Evolutionary conservation across 768 basidiomycete genomes (phyloP).

Genomic region (Leccinum fibrillosum): DNA sequence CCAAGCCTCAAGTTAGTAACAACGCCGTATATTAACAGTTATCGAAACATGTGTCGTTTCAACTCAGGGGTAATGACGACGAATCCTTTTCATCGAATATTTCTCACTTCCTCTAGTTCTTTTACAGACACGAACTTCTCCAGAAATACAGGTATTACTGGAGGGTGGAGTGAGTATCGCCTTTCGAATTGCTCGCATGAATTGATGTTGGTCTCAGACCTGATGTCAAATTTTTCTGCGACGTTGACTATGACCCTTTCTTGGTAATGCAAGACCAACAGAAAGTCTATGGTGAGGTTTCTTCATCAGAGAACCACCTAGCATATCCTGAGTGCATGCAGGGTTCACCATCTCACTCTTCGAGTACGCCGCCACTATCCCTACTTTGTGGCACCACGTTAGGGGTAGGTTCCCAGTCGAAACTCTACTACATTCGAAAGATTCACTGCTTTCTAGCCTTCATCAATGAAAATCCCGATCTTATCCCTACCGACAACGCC

Average conservation of each 20-base stretch:
- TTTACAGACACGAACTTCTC: constrained; percentile 77
- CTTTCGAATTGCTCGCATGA: constrained; percentile 2
- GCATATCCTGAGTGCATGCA: constrained; percentile 26
- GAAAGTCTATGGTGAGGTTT: constrained; percentile 69
- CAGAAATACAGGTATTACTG: constrained; percentile 83
- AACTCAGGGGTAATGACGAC: constrained; percentile 68
- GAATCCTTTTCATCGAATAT: not conserved
- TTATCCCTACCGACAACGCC: constrained; percentile 61
- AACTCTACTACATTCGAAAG: not conserved
- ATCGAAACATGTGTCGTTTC: constrained; percentile 95
- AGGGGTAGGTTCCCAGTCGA: constrained; percentile 44
- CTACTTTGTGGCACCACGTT: constrained; percentile 72
- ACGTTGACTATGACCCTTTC: constrained; percentile 79
- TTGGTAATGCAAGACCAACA: constrained; percentile 73
- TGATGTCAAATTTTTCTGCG: constrained; percentile 77
- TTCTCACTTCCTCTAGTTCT: constrained; percentile 50
- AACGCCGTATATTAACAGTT: constrained; percentile 38
- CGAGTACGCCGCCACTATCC: constrained; percentile 80
- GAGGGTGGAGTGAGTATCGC: constrained; percentile 74
- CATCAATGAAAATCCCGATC: constrained; percentile 56
- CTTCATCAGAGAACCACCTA: constrained; percentile 18
- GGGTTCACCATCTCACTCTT: constrained; percentile 78
- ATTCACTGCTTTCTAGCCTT: constrained; percentile 50
- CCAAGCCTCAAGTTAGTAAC: constrained; percentile 5
- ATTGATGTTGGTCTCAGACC: constrained; percentile 44